phyloP scores from a whole-genome alignment of 2,329 filamentous ascomycete species.

The Ophidiomyces ophidiicola region DNA sequence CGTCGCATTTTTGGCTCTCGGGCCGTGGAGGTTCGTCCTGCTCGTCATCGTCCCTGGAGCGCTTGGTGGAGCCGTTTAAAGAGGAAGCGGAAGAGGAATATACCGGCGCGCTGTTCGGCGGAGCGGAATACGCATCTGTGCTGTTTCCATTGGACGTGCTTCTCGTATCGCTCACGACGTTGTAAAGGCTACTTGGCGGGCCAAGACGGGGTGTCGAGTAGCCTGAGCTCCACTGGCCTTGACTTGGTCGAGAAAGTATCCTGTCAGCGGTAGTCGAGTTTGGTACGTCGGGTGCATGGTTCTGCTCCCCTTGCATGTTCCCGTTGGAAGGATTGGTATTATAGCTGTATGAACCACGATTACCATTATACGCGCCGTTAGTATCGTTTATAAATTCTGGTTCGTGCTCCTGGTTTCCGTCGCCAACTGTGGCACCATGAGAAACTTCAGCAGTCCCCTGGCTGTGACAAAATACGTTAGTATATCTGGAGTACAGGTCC shows the following conservation, averaged over 20 bases:
- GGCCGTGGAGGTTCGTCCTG: constrained; percentile 54
- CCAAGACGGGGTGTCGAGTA: constrained; percentile 63
- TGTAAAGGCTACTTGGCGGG: constrained; percentile 73
- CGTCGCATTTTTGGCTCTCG: constrained; percentile 46
- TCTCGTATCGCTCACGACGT: constrained; percentile 72
- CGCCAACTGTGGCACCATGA: constrained; percentile 49
- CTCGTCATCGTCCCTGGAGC: constrained; percentile 53
- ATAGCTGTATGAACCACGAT: constrained; percentile 66
- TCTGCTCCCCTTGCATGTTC: constrained; percentile 56
- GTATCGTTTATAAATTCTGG: constrained; percentile 78
- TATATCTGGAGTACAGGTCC: constrained; percentile 53
- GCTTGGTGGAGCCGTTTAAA: constrained; percentile 55
- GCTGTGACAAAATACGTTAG: constrained; percentile 48
- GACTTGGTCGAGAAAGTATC: constrained; percentile 66
- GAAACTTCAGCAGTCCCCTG: constrained; percentile 45
- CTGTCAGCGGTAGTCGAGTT: constrained; percentile 70
- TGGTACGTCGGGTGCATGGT: constrained; percentile 70
- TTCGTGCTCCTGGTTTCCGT: constrained; percentile 51
- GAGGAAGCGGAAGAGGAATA: constrained; percentile 37
- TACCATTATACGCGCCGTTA: constrained; percentile 56
- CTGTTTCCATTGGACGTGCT: constrained; percentile 51
- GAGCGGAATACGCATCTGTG: constrained; percentile 58
- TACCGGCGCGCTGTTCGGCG: constrained; percentile 47
- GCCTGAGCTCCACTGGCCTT: constrained; percentile 60
- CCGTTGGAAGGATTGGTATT: constrained; percentile 52